Evolutionary conservation across 73 alveolate species (phyloP), one percentile per base, ranked within the genome.

Genomic region (Stentor coeruleus): DNA sequence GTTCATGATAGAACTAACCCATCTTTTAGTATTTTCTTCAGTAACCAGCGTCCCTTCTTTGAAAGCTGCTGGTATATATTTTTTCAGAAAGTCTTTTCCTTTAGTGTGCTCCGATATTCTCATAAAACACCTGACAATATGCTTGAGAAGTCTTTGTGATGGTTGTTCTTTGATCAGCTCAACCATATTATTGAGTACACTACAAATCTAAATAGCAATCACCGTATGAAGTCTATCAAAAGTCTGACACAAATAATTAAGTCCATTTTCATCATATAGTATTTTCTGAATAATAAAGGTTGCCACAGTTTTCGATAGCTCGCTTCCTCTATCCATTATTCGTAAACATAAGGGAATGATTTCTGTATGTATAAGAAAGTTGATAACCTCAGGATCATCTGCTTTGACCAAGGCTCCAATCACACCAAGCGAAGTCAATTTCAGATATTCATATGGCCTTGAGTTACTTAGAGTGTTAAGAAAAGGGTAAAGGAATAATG

Each of bases 241-340:
- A 4, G 99, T 97, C 60, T 92, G 93, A 86, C 99, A 98, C 30
- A 98, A 89, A 85, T 91, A 98, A 81, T 86, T 80, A 42, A 98
- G 85, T n/a, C 99, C 99, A 66, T 86, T 87, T 59, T 97, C 98
- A 79, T 98, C 99, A 58, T 95, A 84, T 37, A 98, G 91, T 38
- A 98, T 94, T 91, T 97, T 95, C 88, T 98, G 97, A 26, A 98
- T 97, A 35, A 98, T 98, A 81, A 98, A 98, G 0, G 99, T 95
- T 20, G 99, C 99, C 28, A 96, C 99, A 3, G 99, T 98, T 85
- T 97, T 94, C 59, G 99, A 96, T 28, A 98, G 86, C 83, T 98
- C 99, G 73, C 98, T 92, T 28, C 99, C 99, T 80, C 98, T 94
- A 82, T 98, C 99, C 99, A 98, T 98, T 36, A 98, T 98, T 81